These are phyloP conservation scores for Pleurotus salmoneostramineus DNA, from an alignment of 768 basidiomycete species.

Conservation along the genomic window DNA sequence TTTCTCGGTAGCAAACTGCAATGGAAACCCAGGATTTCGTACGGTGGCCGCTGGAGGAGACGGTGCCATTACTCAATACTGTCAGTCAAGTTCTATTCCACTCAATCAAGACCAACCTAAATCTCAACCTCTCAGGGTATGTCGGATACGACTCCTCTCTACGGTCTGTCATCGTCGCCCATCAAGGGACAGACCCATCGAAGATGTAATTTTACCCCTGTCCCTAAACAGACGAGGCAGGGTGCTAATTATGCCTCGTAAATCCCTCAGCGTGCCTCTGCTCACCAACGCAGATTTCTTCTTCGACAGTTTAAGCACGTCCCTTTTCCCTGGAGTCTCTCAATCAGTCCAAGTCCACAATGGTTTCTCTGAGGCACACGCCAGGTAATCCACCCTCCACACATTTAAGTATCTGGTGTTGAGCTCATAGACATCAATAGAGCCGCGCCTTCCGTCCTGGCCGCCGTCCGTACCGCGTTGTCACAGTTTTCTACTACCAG, in stretches of 20 bases:
- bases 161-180: conserved; percentile 34
- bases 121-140: conserved; percentile 12
- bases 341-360: conserved; percentile 37
- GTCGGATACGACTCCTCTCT: conserved; percentile 28
- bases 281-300: conserved; percentile 33
- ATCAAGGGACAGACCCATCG: conserved; percentile 37
- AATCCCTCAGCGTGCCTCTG: conserved; percentile 25
- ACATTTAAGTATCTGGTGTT: not conserved
- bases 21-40: conserved; percentile 40
- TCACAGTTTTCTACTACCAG: conserved; percentile 25
- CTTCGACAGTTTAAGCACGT: conserved; percentile 25
- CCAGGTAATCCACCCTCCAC: conserved; percentile 23
- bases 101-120: not conserved
- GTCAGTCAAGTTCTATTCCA: conserved; percentile 11
- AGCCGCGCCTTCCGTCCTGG: conserved; percentile 34
- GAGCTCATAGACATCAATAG: conserved; percentile 16
- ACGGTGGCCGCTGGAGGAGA: conserved; percentile 50
- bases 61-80: conserved; percentile 36
- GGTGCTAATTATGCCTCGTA: not conserved
- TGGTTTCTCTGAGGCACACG: conserved; percentile 41
- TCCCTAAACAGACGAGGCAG: not conserved
- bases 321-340: conserved; percentile 41
- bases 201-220: conserved; percentile 25
- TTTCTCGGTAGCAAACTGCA: conserved; percentile 35
- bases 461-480: conserved; percentile 36